Conservation (phyloP, 2,329 filamentous ascomycete species). For the Pyrenophora tritici-repentis region DNA sequence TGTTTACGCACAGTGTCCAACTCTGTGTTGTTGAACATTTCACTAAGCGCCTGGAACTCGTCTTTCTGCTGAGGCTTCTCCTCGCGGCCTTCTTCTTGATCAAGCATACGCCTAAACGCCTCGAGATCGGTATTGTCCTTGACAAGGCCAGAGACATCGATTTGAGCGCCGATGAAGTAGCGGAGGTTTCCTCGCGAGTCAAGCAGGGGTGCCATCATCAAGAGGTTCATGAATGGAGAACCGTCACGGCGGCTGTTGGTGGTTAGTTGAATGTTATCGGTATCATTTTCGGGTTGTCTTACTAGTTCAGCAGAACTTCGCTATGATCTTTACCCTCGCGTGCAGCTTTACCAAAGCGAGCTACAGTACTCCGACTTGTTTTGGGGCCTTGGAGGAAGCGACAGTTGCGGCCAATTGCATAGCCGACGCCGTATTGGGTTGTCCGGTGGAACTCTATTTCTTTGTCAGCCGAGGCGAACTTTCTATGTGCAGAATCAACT, state of each 20-base stretch:
- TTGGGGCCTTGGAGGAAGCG: slow-evolving; percentile 77
- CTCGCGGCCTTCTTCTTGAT: slow-evolving; percentile 39
- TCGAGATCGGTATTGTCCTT: slow-evolving; percentile 70
- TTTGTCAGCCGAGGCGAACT: slow-evolving; percentile 9
- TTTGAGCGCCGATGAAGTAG: slow-evolving; percentile 74
- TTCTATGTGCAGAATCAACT: slow-evolving; percentile 4
- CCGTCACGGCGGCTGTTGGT: slow-evolving; percentile 67
- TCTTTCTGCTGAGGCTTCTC: slow-evolving; percentile 54
- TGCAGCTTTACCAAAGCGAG: slow-evolving; percentile 66
- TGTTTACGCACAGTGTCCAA: slow-evolving; percentile 66
- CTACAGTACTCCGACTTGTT: slow-evolving; percentile 67
- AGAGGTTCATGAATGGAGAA: slow-evolving; percentile 75
- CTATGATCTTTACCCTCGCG: slow-evolving; percentile 69
- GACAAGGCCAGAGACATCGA: slow-evolving; percentile 71
- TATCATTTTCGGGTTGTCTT: slow-evolving; percentile 31
- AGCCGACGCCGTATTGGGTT: slow-evolving; percentile 75
- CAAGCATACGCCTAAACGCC: slow-evolving; percentile 59
- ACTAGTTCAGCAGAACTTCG: slow-evolving; percentile 78
- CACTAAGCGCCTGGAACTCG: slow-evolving; percentile 68
- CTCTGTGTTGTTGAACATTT: slow-evolving; percentile 72
- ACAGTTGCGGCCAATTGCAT: slow-evolving; percentile 76
- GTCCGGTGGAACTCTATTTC: slow-evolving; percentile 71
- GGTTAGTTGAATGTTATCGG: slow-evolving; percentile 9
- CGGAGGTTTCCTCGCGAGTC: slow-evolving; percentile 69
- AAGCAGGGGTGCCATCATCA: slow-evolving; percentile 73